Base-by-base conservation (phyloP, 495 filamentous ascomycete species). In the Pyronema omphalodes region DNA sequence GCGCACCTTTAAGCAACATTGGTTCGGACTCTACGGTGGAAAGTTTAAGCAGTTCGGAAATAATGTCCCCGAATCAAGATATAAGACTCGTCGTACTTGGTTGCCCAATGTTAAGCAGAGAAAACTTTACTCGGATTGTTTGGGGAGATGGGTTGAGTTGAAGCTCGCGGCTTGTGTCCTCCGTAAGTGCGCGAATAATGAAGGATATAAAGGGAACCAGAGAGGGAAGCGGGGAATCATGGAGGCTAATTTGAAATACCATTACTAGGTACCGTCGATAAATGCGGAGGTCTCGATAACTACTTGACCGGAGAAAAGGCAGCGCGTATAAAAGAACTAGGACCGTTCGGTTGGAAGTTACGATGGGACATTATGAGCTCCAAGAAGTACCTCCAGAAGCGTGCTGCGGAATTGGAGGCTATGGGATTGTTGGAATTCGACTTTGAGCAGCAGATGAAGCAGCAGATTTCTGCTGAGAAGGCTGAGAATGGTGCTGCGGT, bases 11-110 rank as follows among this genome's bases (percentile, higher is more conserved):
- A 91, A 93, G 67, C 87, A 94, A 68, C 77, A 80, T 55, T 84
- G 93, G 73, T 73, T 76, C 44, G 88, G 89, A 56, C 80, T 95
- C 7, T 95, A 91, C 73, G 88, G 83, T 45, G 71, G 72, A 41
- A 70, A 76, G 45, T 76, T 74, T 51, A 87, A 91, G 70, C 85
- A 81, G 54, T 91, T 86, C 74, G 91, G 91, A 64, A 94, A 98
- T 78, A 83, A 80, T 56, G 86, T 95, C 44, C 86, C 85, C 23
- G 68, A 78, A 58, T 71, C 73, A 49, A 78, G 84, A 69, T 75
- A 84, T 62, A 94, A 94, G 67, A 86, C 87, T 39, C 79, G 86
- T 39, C 82, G 89, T 49, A 66, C 67, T 40, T 98, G 93, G 93
- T 76, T 81, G 52, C 88, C 88, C 35, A 96, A 96, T 67, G 81